Evolutionary conservation across 2,329 filamentous ascomycete genomes (phyloP).

Genomic region (Lachnum nothofagi): DNA sequence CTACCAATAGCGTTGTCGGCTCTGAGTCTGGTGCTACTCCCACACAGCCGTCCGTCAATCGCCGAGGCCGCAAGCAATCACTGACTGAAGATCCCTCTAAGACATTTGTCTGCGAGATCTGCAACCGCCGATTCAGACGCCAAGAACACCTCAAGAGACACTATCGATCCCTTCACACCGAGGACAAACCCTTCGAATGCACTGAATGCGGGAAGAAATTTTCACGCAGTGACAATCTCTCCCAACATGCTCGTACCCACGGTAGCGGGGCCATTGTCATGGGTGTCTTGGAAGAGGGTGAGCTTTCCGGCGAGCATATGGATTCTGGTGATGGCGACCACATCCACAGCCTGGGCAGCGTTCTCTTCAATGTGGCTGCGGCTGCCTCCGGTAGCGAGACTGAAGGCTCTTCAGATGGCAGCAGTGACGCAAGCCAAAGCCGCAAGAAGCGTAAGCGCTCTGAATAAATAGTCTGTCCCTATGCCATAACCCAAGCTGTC

Average conservation of each 20-base stretch:
- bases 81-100: slow-evolving; percentile 96
- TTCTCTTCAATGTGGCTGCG: slow-evolving; percentile 75
- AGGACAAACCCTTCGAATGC: slow-evolving; percentile 98
- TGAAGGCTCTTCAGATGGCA: slow-evolving; percentile 52
- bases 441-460: slow-evolving; percentile 78
- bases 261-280: slow-evolving; percentile 85
- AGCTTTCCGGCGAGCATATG: slow-evolving; percentile 44
- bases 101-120: slow-evolving; percentile 94
- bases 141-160: slow-evolving; percentile 99
- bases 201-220: slow-evolving; percentile 98
- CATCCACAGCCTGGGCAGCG: slow-evolving; percentile 64
- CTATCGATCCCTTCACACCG: slow-evolving; percentile 95
- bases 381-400: slow-evolving; percentile 63
- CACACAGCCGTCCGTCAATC: slow-evolving; percentile 62
- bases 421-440: slow-evolving; percentile 41
- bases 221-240: slow-evolving; percentile 93
- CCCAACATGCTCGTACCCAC: slow-evolving; percentile 92
- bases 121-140: slow-evolving; percentile 93
- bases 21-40: slow-evolving; percentile 32
- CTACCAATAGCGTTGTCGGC: slow-evolving; percentile 37
- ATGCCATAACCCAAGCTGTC: background rate
- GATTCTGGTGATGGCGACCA: slow-evolving; percentile 50
- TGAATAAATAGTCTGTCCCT: slow-evolving; percentile 39
- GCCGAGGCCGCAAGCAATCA: slow-evolving; percentile 96
- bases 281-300: slow-evolving; percentile 73